These are phyloP conservation scores for Fusarium veterinarium DNA, from an alignment of 2,329 filamentous ascomycete species.

Conservation along the genomic window DNA sequence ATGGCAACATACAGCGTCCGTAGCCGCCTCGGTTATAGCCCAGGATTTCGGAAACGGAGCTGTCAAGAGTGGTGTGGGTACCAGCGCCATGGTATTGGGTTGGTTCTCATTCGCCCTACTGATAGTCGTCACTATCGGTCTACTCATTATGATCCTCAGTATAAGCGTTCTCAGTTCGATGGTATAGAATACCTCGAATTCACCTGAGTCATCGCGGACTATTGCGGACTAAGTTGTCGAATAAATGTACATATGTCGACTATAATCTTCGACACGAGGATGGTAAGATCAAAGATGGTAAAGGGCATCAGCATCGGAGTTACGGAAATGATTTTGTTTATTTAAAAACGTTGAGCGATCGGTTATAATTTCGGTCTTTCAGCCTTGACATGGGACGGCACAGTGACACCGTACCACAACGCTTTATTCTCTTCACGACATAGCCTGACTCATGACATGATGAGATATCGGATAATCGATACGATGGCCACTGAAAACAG, in stretches of 20 bases:
- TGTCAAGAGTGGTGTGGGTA: slow-evolving; percentile 88
- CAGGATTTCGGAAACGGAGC: slow-evolving; percentile 93
- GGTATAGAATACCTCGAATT: slow-evolving; percentile 46
- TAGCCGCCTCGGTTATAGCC: slow-evolving; percentile 92
- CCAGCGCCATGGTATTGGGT: slow-evolving; percentile 93
- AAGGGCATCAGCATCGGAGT: slow-evolving; percentile 52
- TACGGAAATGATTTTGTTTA: slow-evolving; percentile 42
- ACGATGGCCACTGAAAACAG: slow-evolving; percentile 35
- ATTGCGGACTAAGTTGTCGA: slow-evolving; percentile 32
- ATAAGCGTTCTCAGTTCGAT: slow-evolving; percentile 80
- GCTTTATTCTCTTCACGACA: slow-evolving; percentile 9
- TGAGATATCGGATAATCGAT: slow-evolving; percentile 5
- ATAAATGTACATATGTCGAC: slow-evolving; percentile 42
- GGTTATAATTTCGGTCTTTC: slow-evolving; percentile 41
- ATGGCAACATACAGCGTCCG: slow-evolving; percentile 96
- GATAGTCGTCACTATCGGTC: slow-evolving; percentile 93
- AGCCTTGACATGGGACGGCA: slow-evolving; percentile 32
- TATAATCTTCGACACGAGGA: slow-evolving; percentile 24
- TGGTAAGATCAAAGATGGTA: slow-evolving; percentile 39
- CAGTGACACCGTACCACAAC: slow-evolving; percentile 15
- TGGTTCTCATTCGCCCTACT: slow-evolving; percentile 97
- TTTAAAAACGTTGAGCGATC: slow-evolving; percentile 36
- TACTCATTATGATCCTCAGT: slow-evolving; percentile 96
- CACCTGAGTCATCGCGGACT: slow-evolving; percentile 26
- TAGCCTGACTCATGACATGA: background rate